Conservation (phyloP, 1,284 basidiomycete genomes). For the Coriolopsis trogii region DNA sequence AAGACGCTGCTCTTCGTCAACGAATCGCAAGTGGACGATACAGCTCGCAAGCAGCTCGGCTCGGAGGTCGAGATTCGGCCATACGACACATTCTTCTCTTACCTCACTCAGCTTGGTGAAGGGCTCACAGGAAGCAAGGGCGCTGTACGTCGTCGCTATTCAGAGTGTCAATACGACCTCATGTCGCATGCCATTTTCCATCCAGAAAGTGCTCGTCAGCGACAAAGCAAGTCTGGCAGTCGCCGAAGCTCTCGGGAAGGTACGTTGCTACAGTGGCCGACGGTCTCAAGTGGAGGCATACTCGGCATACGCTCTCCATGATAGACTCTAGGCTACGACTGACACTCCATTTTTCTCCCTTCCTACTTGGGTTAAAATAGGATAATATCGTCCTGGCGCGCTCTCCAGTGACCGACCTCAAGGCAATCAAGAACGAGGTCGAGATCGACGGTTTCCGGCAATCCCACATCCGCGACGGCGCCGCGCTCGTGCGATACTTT, state of each 20-base stretch:
- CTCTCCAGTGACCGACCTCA: constrained; percentile 82
- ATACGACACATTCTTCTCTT: constrained; percentile 71
- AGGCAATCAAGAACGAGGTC: constrained; percentile 86
- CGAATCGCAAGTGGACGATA: constrained; percentile 60
- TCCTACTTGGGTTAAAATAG: constrained; percentile 23
- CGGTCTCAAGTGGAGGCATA: neutral
- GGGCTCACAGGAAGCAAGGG: constrained; percentile 48
- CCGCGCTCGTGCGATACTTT: constrained; percentile 87
- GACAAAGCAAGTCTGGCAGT: constrained; percentile 81
- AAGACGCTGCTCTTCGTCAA: constrained; percentile 79
- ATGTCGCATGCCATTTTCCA: constrained; percentile 1
- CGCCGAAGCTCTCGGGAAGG: constrained; percentile 74
- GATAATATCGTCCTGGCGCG: constrained; percentile 60
- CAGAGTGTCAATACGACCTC: neutral
- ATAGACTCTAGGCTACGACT: too few species aligned
- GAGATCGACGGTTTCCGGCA: constrained; percentile 83
- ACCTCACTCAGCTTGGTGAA: constrained; percentile 56
- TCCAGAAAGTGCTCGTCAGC: constrained; percentile 64
- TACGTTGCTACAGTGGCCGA: constrained; percentile 28
- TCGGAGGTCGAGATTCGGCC: constrained; percentile 67
- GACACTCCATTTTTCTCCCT: constrained; percentile 23
- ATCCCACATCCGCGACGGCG: constrained; percentile 89
- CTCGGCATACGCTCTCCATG: too few species aligned
- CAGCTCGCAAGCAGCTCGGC: constrained; percentile 61
- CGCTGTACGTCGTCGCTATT: constrained; percentile 36